Percentiles rank a stretch among this genome's conserved stretches.
phyloP scores from a whole-genome alignment of 179 eudicot genomes.

The Patellifolia procumbens region DNA sequence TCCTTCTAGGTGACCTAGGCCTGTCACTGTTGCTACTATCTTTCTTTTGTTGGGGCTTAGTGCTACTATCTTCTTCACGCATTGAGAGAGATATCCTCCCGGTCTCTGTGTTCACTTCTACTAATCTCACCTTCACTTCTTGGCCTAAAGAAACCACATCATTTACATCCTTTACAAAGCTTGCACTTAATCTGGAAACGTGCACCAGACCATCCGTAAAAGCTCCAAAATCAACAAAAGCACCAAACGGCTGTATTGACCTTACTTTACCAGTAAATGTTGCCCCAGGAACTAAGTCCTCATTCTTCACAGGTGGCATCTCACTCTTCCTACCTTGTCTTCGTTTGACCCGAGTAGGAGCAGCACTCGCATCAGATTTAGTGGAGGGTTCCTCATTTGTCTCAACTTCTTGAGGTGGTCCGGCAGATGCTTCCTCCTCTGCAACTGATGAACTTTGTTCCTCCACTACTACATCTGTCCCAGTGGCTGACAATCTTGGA shows the following conservation, averaged over 20 bases:
- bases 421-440: constrained; percentile 43
- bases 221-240: constrained; percentile 97
- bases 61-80: constrained; percentile 64
- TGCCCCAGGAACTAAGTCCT: constrained; percentile 85
- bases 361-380: constrained; percentile 40
- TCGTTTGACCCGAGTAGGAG: constrained; percentile 48
- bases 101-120: constrained; percentile 72
- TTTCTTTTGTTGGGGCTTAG: constrained; percentile 44
- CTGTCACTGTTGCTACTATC: constrained; percentile 44
- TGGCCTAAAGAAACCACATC: constrained; percentile 76
- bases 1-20: constrained; percentile 51
- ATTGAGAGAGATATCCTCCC: constrained; percentile 85
- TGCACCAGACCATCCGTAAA: constrained; percentile 95
- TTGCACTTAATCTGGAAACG: constrained; percentile 72
- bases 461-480: constrained; percentile 71
- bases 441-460: constrained; percentile 47
- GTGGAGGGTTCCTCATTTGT: constrained; percentile 42
- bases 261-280: constrained; percentile 79
- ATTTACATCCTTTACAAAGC: constrained; percentile 84
- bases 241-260: constrained; percentile 92
- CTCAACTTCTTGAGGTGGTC: constrained; percentile 34
- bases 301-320: constrained; percentile 89
- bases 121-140: constrained; percentile 82
- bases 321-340: constrained; percentile 78
- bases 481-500: constrained; percentile 50